phyloP scores from a whole-genome alignment of 495 filamentous ascomycete species.

The Penicillium egyptiacum region DNA sequence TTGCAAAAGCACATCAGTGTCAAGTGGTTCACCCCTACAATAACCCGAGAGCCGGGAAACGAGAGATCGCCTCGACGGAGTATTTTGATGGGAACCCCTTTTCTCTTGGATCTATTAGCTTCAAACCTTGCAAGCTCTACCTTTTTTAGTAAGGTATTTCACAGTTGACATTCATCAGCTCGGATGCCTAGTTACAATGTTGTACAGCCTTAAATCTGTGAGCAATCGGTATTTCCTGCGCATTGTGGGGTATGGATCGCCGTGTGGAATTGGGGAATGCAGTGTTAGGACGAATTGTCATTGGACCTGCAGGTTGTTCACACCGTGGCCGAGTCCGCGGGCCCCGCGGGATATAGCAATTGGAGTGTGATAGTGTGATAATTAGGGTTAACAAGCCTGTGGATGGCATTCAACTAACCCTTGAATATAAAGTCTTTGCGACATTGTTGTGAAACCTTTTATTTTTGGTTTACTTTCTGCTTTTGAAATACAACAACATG shows the following conservation, averaged over 20 bases:
- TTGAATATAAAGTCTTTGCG: background rate
- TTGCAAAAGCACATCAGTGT: background rate
- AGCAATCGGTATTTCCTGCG: slow-evolving; percentile 17
- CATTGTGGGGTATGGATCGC: slow-evolving; percentile 35
- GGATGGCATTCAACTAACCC: background rate
- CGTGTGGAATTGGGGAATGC: slow-evolving; percentile 20
- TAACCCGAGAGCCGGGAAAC: slow-evolving; percentile 8
- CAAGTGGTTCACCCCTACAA: slow-evolving; percentile 5
- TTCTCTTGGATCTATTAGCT: background rate
- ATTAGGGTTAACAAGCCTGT: slow-evolving; percentile 2
- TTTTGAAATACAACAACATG: background rate
- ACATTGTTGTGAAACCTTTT: slow-evolving; percentile 6
- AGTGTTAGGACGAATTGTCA: slow-evolving; percentile 12
- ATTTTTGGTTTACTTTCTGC: background rate
- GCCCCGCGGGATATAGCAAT: slow-evolving; percentile 15
- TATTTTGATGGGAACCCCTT: slow-evolving; percentile 18
- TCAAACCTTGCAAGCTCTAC: no score
- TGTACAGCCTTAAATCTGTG: background rate
- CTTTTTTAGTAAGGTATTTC: background rate
- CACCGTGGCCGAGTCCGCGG: slow-evolving; percentile 10
- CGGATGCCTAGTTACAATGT: background rate
- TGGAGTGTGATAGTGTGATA: slow-evolving; percentile 5
- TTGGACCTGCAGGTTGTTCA: slow-evolving; percentile 20
- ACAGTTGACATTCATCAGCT: background rate
- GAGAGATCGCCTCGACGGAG: slow-evolving; percentile 16